Evolutionary conservation across 1,284 basidiomycete species (phyloP), one percentile per base, ranked within the genome.

Genomic region (Pseudozyma hubeiensis): DNA sequence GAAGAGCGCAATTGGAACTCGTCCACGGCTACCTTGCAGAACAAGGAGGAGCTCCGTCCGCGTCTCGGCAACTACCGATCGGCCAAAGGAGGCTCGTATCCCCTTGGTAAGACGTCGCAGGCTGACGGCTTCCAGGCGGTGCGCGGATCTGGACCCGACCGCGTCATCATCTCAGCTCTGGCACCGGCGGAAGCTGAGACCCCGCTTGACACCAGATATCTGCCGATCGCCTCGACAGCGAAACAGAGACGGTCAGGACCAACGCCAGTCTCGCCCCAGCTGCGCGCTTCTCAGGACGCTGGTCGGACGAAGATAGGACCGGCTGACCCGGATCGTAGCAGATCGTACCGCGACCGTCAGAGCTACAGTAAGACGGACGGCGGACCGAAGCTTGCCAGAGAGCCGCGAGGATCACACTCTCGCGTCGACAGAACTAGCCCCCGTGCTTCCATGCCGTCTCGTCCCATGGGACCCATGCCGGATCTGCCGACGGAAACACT

Each of bases 1-100:
- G 66, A 63, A n/a, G 66, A 47, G 47, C 60, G 60, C 45, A 64
- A 51, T 41, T 47, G 56, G 51, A 59, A 50, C 47, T 58, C 59
- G 7, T 62, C 65, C 13, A 50, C 60, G n/a, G 66, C 60, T 4
- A 58, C 56, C 7, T 24, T 48, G 48, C 51, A 59, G 13, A 34
- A 50, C 43, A 55, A 45, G 54, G 50, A 49, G 16, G 60, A 59
- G 35, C 17, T 40, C n/a, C 51, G 60, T 19, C 31, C 53, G 6
- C 55, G 37, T 3, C 29, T 58, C 7, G 35, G 19, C 41, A 63
- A 31, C 39, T 39, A 41, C n/a, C 47, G 66, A 35, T 48, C 55
- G n/a, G 29, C 53, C 5, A 55, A 43, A 17, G 49, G 17, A 7
- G 54, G 60, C 48, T 17, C 7, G 44, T 59, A 69, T 35, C 56